Evolutionary conservation across 306 rosid species (phyloP).

Genomic region (Inga laurina): DNA sequence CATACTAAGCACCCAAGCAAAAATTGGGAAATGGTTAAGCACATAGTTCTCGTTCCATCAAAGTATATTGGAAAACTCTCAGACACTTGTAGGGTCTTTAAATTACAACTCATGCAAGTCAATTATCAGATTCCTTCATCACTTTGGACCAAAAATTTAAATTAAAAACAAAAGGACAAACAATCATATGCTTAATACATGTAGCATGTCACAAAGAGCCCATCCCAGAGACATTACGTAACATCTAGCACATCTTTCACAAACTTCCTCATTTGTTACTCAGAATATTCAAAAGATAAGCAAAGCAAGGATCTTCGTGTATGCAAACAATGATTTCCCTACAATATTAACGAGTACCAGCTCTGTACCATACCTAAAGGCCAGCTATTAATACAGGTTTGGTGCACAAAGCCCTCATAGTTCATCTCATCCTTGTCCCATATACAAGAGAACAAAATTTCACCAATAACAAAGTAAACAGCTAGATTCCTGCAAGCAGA

Average conservation of each 20-base stretch:
- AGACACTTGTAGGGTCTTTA: not conserved
- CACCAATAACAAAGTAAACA: no score
- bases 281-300: not conserved
- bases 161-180: not conserved
- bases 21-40: conserved; percentile 5
- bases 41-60: not conserved
- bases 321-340: not conserved
- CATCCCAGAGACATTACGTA: not conserved
- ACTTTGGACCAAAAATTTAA: not conserved
- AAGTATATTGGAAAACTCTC: not conserved
- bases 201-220: not conserved
- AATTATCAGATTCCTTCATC: not conserved
- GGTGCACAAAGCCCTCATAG: not conserved
- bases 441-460: not conserved
- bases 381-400: not conserved
- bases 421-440: not conserved
- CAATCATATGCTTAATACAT: not conserved
- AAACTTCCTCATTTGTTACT: not conserved
- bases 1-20: not conserved
- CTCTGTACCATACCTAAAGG: not conserved
- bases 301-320: not conserved
- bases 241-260: not conserved
- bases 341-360: not conserved
- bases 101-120: not conserved
- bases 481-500: not conserved